Evolutionary conservation across 1,284 basidiomycete genomes (phyloP).

Genomic region (Apiotrichum domesticum): DNA sequence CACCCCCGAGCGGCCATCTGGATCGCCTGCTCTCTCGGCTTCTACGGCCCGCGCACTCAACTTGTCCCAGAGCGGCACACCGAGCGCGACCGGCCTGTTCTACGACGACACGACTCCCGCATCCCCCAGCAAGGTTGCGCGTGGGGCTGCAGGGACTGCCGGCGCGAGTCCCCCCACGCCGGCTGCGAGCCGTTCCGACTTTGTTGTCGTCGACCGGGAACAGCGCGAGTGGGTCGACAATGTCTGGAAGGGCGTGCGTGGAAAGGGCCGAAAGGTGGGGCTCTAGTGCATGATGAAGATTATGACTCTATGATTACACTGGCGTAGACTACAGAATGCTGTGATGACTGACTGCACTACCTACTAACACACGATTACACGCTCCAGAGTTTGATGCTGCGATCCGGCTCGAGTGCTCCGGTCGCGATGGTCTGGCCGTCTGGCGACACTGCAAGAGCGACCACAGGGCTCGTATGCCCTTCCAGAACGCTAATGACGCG

Average conservation of each 20-base stretch:
- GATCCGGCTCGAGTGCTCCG: conserved; percentile 16
- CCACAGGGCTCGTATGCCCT: conserved; percentile 42
- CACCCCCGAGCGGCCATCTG: conserved; percentile 1
- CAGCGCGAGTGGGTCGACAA: conserved; percentile 44
- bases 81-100: conserved; percentile 31
- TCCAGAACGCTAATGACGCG: conserved; percentile 66
- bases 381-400: conserved; percentile 9
- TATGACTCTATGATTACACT: background rate
- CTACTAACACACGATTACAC: background rate
- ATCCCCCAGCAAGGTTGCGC: conserved; percentile 10
- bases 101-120: conserved; percentile 20
- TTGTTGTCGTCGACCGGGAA: conserved; percentile 36
- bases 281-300: conserved; percentile 2
- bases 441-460: conserved; percentile 40
- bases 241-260: conserved; percentile 38
- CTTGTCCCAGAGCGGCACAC: conserved; percentile 16
- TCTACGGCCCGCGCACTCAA: conserved; percentile 32
- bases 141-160: background rate
- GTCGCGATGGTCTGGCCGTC: conserved; percentile 10
- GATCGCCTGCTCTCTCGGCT: conserved; percentile 13
- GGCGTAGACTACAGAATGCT: background rate
- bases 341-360: background rate
- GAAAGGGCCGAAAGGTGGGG: conserved; percentile 28
- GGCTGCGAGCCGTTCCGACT: conserved; percentile 14
- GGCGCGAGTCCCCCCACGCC: conserved; percentile 12